Evolutionary conservation across 495 filamentous ascomycete species (phyloP), one percentile per base, ranked within the genome.

Genomic region (Pyrenula aspistea): DNA sequence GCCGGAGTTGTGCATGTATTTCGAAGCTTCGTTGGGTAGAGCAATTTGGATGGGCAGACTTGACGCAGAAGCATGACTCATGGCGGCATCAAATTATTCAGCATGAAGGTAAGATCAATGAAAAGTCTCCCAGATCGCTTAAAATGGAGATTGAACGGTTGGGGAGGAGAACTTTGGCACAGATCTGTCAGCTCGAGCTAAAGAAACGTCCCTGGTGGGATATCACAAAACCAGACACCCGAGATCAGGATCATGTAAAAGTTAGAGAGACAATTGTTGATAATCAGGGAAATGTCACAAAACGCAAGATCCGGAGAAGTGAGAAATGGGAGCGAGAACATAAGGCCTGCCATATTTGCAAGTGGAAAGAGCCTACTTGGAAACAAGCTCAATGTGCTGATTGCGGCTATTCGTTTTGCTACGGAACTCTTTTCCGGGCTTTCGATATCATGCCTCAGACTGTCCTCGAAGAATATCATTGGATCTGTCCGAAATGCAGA

Each of bases 121-220:
- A 83, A 2, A 74, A 70, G 47, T 86, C 84, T 2, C 86, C 85
- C 12, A 73, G 81, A 23, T 73, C 81, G 10, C 72, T 96, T 22
- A 71, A 80, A 49, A 71, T 84, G 54, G 88, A 84, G 53, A 79
- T 83, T 20, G 77, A 78, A 57, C 75, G 73, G 49, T 61, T 79
- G 12, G 77, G 75, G 22, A 88, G 82, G 63, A 95, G 88, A 62
- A 83, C 91, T 0, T 72, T 94, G 1, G 92, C 93, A 2, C 83
- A 95, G 58, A 82, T 96, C 22, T 97, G 91, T 64, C 91, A 96
- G 63, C 85, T 92, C 60, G 87, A 96, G 61, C 72, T 96, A 42
- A 80, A 78, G 56, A 67, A 72, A 50, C 78, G 93, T 52, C 90
- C 91, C 0, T 85, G 73, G 73, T 72, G 76, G 10, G 80, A 85